phyloP scores from a whole-genome alignment of 768 basidiomycete species.

The Neoboletus subvelutipes region DNA sequence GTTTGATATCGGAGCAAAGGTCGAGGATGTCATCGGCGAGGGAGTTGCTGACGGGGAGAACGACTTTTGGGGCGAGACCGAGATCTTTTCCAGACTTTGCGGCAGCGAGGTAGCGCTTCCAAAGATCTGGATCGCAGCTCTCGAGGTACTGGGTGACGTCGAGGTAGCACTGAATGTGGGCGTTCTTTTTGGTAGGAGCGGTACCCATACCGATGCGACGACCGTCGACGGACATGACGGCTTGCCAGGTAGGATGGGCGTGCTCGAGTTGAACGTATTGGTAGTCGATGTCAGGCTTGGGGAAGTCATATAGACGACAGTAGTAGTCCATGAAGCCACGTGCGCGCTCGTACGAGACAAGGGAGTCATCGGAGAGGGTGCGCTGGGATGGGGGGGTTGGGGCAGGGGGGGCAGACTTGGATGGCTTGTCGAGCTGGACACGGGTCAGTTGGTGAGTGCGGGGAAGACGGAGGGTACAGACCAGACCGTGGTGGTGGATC shows the following conservation, averaged over 20 bases:
- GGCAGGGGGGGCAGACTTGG: conserved; percentile 15
- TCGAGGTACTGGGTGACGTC: conserved; percentile 89
- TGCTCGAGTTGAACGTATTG: conserved; percentile 31
- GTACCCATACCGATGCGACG: conserved; percentile 81
- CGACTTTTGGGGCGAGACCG: conserved; percentile 67
- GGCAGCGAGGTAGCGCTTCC: conserved; percentile 66
- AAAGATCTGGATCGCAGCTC: conserved; percentile 76
- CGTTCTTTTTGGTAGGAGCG: conserved; percentile 66
- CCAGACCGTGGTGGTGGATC: conserved; percentile 58
- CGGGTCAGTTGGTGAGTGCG: background rate
- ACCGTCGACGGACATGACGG: conserved; percentile 71
- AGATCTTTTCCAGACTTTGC: conserved; percentile 65
- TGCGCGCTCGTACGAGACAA: conserved; percentile 68
- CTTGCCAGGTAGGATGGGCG: conserved; percentile 54
- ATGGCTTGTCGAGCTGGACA: conserved; percentile 29
- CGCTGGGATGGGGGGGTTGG: conserved; percentile 22
- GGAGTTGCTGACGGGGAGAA: conserved; percentile 58
- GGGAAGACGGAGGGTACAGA: conserved; percentile 38
- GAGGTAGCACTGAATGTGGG: conserved; percentile 72
- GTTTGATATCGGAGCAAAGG: conserved; percentile 63
- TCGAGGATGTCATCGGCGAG: conserved; percentile 72
- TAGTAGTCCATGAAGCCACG: conserved; percentile 95
- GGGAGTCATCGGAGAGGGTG: conserved; percentile 59
- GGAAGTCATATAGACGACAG: conserved; percentile 74
- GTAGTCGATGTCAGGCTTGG: conserved; percentile 68